phyloP scores from a whole-genome alignment of 2,329 filamentous ascomycete genomes.

The Neofusicoccum kwambonambiense region DNA sequence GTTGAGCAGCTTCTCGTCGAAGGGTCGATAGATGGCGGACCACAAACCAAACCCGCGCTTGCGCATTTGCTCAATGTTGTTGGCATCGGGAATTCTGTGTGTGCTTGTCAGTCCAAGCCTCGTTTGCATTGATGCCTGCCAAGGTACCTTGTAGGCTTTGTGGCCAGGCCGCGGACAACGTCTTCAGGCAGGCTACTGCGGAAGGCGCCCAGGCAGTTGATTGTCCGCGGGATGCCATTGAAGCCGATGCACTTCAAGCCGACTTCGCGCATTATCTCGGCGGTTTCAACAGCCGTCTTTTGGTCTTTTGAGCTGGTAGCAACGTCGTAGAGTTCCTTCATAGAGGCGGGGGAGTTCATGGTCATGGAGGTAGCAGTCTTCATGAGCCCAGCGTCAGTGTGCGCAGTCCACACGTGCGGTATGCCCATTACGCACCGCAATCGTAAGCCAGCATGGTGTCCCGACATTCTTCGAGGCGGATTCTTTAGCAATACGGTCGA shows the following conservation, averaged over 20 bases:
- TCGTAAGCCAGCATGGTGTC: slow-evolving; percentile 62
- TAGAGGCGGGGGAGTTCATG: slow-evolving; percentile 78
- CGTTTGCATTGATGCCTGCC: no score
- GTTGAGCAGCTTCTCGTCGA: slow-evolving; percentile 67
- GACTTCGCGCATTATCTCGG: slow-evolving; percentile 72
- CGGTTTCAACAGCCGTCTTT: slow-evolving; percentile 48
- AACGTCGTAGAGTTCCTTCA: slow-evolving; percentile 60
- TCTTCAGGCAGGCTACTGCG: slow-evolving; percentile 59
- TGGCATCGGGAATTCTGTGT: slow-evolving; percentile 23
- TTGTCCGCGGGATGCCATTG: slow-evolving; percentile 77
- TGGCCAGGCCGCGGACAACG: slow-evolving; percentile 56
- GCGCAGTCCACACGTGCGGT: not conserved
- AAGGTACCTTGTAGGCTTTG: slow-evolving; percentile 53
- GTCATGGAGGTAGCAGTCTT: slow-evolving; percentile 81
- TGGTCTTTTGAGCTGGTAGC: slow-evolving; percentile 29
- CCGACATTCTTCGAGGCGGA: slow-evolving; percentile 63
- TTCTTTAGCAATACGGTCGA: slow-evolving; percentile 62
- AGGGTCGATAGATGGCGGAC: slow-evolving; percentile 74
- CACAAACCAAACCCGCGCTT: slow-evolving; percentile 65
- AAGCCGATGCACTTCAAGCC: slow-evolving; percentile 77
- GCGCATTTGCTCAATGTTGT: slow-evolving; percentile 57
- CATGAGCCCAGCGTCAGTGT: not conserved
- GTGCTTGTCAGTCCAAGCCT: not conserved
- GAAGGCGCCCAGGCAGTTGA: slow-evolving; percentile 78
- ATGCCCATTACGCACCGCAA: slow-evolving; percentile 52